Evolutionary conservation across 2,329 filamentous ascomycete genomes (phyloP).

Genomic region (Parastagonospora avenae): DNA sequence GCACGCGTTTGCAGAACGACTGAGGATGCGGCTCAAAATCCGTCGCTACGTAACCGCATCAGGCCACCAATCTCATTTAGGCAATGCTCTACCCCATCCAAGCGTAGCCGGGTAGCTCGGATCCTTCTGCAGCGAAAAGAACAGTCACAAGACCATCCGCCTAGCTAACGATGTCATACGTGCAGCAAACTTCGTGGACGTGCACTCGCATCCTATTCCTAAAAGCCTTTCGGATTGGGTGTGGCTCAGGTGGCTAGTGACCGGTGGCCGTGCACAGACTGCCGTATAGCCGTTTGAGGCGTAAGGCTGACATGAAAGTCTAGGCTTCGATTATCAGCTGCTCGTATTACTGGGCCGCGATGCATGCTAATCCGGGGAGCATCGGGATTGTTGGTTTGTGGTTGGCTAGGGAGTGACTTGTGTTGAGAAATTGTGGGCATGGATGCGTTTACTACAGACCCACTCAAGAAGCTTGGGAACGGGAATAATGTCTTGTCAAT

Average conservation of each 20-base stretch:
- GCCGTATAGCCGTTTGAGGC: slow-evolving; percentile 20
- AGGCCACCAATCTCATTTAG: slow-evolving; percentile 2
- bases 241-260: slow-evolving; percentile 34
- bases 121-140: not conserved
- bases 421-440: slow-evolving; percentile 5
- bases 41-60: slow-evolving; percentile 13
- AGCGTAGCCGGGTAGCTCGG: slow-evolving; percentile 20
- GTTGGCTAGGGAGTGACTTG: slow-evolving; percentile 9
- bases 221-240: slow-evolving; percentile 22
- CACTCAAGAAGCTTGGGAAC: slow-evolving; percentile 19
- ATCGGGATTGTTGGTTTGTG: slow-evolving; percentile 9
- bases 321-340: slow-evolving; percentile 16
- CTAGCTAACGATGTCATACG: slow-evolving; percentile 27
- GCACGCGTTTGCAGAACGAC: not conserved
- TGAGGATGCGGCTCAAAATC: slow-evolving; percentile 7
- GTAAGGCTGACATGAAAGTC: slow-evolving; percentile 27
- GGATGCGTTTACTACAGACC: slow-evolving; percentile 10
- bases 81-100: slow-evolving; percentile 3
- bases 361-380: slow-evolving; percentile 9
- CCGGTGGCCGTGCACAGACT: slow-evolving; percentile 31
- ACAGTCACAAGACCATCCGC: slow-evolving; percentile 20
- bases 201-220: slow-evolving; percentile 15
- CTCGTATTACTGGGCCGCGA: slow-evolving; percentile 11
- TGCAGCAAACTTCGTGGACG: slow-evolving; percentile 8
- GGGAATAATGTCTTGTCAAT: slow-evolving; percentile 16